Percentiles rank a stretch among this genome's conserved stretches.
Evolutionary conservation across 2,329 filamentous ascomycete genomes (phyloP).

Genomic region (Camillea tinctor): DNA sequence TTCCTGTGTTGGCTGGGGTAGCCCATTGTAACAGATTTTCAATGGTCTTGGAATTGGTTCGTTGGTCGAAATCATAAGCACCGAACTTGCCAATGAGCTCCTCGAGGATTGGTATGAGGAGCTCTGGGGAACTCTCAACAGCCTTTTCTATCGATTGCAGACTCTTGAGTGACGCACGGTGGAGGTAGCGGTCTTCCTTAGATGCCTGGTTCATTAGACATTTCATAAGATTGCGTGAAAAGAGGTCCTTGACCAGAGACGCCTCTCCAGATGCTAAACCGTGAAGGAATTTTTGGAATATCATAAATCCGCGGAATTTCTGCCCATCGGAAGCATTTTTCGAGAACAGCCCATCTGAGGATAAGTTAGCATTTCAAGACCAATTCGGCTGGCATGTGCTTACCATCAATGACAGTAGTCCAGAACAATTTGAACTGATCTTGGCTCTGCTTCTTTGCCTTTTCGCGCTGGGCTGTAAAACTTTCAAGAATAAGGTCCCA

Average conservation of each 20-base stretch:
- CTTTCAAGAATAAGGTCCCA: conserved; percentile 76
- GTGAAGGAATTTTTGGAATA: conserved; percentile 75
- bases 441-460: conserved; percentile 33
- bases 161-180: conserved; percentile 74
- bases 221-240: conserved; percentile 79
- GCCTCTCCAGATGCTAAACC: conserved; percentile 44
- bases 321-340: conserved; percentile 79
- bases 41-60: conserved; percentile 82
- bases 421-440: conserved; percentile 74
- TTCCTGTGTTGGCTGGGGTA: conserved; percentile 54
- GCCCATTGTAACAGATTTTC: conserved; percentile 68
- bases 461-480: conserved; percentile 39
- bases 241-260: conserved; percentile 58
- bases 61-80: conserved; percentile 77
- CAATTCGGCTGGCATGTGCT: conserved; percentile 34
- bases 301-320: conserved; percentile 87
- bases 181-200: conserved; percentile 73
- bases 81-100: conserved; percentile 70
- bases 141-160: conserved; percentile 68
- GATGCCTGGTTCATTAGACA: conserved; percentile 82
- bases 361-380: conserved; percentile 8
- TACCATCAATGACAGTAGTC: conserved; percentile 82
- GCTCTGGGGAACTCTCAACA: conserved; percentile 58
- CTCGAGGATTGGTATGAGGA: conserved; percentile 60
- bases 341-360: conserved; percentile 76